Evolutionary conservation across 768 basidiomycete species (phyloP), one percentile per base, ranked within the genome.

Genomic region (Saitozyma podzolica): DNA sequence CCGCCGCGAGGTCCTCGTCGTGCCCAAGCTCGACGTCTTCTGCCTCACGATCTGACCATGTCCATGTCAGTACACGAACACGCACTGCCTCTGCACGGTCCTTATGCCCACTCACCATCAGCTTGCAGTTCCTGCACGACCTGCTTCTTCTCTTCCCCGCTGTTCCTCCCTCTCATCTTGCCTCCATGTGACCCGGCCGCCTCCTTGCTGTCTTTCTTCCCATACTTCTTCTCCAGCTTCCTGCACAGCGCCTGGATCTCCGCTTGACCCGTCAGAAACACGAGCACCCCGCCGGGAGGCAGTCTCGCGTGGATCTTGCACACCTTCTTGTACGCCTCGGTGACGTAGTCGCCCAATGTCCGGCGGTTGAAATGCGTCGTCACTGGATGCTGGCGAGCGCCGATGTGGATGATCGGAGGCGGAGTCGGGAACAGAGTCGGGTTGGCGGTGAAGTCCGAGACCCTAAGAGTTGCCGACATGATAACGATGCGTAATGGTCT

Each of bases 391-490:
- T 96, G 94, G 20, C 96, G 89, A 1, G 90, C 90, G 39, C 89
- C 83, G 59, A 98, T 88, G 67, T 86, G 89, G 78, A 98, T 89
- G 52, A 96, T 85, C 0, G 96, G 96, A n/a, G 96, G 96, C 2
- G 91, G 86, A 1, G 83, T 82, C 0, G 86, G 64, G 80, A 99
- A 99, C 1, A 99, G 82, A 0, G 86, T 85, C 61, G 80, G 85
- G 78, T 98, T 98, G 63, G 89, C 87, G 1, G 89, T 86, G 69
- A 99, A 98, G 80, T 98, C 96, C 64, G 86, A 86, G 53, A 97
- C 88, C 29, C 93, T 90, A 7, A 98, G 85, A 0, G 96, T 98
- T 4, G 96, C 96, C 13, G 96, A 99, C 96, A 99, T 99, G 80
- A 99, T 96, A 63, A 98, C 86, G 55, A 99, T 83, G 17, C 96